Conservation (phyloP, 1,284 basidiomycete species). For the Peniophora sp. region DNA sequence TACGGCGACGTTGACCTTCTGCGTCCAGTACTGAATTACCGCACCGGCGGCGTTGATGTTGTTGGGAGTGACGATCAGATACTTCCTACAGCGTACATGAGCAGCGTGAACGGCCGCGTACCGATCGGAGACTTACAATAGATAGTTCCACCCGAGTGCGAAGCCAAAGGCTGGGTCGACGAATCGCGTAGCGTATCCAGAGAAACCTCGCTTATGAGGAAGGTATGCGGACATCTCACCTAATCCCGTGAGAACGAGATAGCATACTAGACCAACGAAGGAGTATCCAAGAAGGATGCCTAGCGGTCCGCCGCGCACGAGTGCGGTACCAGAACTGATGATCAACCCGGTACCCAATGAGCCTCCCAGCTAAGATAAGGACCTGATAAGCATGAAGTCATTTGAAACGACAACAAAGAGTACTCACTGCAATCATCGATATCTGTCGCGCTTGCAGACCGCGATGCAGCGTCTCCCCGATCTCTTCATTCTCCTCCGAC, state of each 20-base stretch:
- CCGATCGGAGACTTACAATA: conserved; percentile 5
- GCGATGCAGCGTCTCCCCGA: conserved; percentile 42
- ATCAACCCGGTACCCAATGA: conserved; percentile 70
- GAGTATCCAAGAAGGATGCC: conserved; percentile 43
- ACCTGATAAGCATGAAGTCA: background rate
- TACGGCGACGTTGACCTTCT: conserved; percentile 38
- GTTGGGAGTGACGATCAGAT: conserved; percentile 26
- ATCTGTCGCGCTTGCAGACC: conserved; percentile 61
- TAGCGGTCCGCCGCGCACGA: conserved; percentile 45
- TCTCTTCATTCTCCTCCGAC: conserved; percentile 14
- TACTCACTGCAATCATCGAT: conserved; percentile 58
- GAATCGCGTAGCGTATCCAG: conserved; percentile 38
- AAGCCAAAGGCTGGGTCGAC: conserved; percentile 43
- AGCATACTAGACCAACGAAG: conserved; percentile 50
- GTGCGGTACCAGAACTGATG: conserved; percentile 58
- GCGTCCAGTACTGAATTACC: conserved; percentile 55
- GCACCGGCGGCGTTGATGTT: conserved; percentile 47
- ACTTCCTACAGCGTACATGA: too few relatives aligned
- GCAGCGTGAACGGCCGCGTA: too few relatives aligned
- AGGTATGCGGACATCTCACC: conserved; percentile 31
- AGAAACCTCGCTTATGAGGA: conserved; percentile 34
- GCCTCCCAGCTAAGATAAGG: conserved; percentile 38
- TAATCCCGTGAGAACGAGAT: conserved; percentile 37
- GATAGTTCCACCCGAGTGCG: conserved; percentile 33
- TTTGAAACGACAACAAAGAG: background rate